Evolutionary conservation across 1,284 basidiomycete species (phyloP).

Genomic region (Hypsizygus ulmarius): DNA sequence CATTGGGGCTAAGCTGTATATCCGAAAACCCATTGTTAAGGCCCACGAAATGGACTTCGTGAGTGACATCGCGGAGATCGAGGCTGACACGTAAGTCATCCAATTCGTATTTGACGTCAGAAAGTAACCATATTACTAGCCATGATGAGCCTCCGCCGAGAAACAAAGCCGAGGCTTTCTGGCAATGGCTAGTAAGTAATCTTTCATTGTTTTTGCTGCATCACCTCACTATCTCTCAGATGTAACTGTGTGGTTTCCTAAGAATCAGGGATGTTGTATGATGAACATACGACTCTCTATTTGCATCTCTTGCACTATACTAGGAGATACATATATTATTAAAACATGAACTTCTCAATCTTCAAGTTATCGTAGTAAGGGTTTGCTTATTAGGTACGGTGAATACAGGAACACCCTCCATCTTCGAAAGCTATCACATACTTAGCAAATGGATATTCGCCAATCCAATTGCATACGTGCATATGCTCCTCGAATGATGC

Average conservation of each 20-base stretch:
- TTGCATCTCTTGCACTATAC: too few species aligned
- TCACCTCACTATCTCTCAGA: constrained; percentile 2
- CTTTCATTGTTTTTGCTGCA: not conserved
- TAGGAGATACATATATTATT: too few species aligned
- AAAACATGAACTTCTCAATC: too few species aligned
- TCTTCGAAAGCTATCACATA: too few species aligned
- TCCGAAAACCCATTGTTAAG: constrained; percentile 45
- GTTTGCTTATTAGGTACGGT: too few species aligned
- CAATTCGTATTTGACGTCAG: not conserved
- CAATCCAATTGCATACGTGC: not conserved
- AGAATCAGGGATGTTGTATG: too few species aligned
- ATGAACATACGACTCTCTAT: too few species aligned
- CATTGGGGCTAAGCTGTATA: constrained; percentile 51
- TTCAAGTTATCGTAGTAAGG: too few species aligned
- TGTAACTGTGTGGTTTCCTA: constrained; percentile 14
- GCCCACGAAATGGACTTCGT: constrained; percentile 79
- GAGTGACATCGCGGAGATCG: constrained; percentile 67
- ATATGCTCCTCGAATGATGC: constrained; percentile 11
- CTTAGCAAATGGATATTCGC: not conserved
- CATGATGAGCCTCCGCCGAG: constrained; percentile 71
- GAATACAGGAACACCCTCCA: too few species aligned
- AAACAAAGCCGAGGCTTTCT: constrained; percentile 66
- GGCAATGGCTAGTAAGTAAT: constrained; percentile 68
- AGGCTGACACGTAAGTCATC: constrained; percentile 59
- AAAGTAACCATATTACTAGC: constrained; percentile 24